Base-by-base conservation (phyloP, 176 grass and related monocot species). In the Eleusine coracana region DNA sequence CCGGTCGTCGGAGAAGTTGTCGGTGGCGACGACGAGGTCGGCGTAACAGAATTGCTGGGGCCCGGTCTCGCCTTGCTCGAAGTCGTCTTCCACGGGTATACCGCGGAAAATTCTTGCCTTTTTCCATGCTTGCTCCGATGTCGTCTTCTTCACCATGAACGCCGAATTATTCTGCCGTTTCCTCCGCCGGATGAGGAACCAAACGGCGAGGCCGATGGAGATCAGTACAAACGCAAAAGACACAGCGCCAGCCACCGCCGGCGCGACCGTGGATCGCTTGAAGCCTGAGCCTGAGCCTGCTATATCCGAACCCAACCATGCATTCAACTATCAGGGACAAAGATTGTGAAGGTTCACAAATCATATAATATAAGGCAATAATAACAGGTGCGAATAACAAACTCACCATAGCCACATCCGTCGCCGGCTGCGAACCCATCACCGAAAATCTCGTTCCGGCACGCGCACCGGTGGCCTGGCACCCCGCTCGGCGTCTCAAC, bases 381-480 rank as follows among this genome's bases (percentile, higher is more conserved):
- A 34, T 9, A 9, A 9, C 41, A 44, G 6, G 1, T 44, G 41
- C 31, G 31, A 34, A 34, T 34, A 34, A 34, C 31, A 34, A 10
- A 46, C 44, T 46, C 44, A 46, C 44, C 59, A 42, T 25, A 10
- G 14, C 7, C n/a, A 77, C 95, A 97, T 21, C 95, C 95, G 0
- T 54, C 58, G 69, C 95, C 95, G 68, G 84, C 78, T 4, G 12
- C 9, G 77, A 82, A 97, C 6, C 95, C 95, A 46, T 97, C 92
- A 20, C 95, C 95, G 37, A 0, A 0, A 81, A 94, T 88, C 52
- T 88, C 90, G 0, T 27, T 21, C 5, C 4, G 0, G 73, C 95
- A 97, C 66, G 0, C 1, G 79, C 95, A 97, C 66, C 27, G 74
- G 52, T 82, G 86, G 0, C 84, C 95, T 38, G 0, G 0, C 21